Base-by-base conservation (phyloP, 1,284 basidiomycete species). In the Clitocybe nebularis region DNA sequence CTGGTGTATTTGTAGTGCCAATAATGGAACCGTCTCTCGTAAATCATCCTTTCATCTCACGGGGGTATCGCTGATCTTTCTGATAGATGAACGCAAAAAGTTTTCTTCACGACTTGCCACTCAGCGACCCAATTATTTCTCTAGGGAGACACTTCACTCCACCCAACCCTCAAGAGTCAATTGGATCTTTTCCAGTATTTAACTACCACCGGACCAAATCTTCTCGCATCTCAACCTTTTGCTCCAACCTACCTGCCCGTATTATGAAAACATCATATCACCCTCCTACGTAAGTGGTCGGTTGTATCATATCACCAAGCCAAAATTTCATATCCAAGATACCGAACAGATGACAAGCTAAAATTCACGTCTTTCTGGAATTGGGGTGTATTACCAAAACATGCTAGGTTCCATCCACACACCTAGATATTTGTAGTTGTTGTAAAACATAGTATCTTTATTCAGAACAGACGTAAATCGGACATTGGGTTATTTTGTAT, bases 171-270 rank as follows among this genome's bases (percentile, higher is more conserved):
- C 47, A 50, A n/a, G 53, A 63, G 8, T 52, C 54, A 24, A 54
- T 63, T 17, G 56, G 53, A 16, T 52, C 36, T 28, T 62, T 63
- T 47, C 60, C 62, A 4, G 51, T 59, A 24, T 54, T 53, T 5
- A 33, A 19, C 26, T 34, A n/a, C 5, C 25, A 19, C 33, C 37
- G 17, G 16, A 26, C 17, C 17, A 51, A 46, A 36, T 16, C 39
- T 9, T 42, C 39, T 33, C 33, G 41, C 4, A 47, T 54, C 34
- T 26, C 46, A 3, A 38, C 50, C 14, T 42, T 57, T 30, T 47
- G 49, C 23, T 22, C 52, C 11, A 48, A 49, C 20, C 35, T 57
- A 30, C 50, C 51, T 25, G 26, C 41, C 11, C 47, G 43, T 16
- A 35, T 37, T 8, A 13, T 19, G 24, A 39, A 33, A 21, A 13